Base-by-base conservation (phyloP, 2,329 filamentous ascomycete species). In the Raffaelea ambrosiae region DNA sequence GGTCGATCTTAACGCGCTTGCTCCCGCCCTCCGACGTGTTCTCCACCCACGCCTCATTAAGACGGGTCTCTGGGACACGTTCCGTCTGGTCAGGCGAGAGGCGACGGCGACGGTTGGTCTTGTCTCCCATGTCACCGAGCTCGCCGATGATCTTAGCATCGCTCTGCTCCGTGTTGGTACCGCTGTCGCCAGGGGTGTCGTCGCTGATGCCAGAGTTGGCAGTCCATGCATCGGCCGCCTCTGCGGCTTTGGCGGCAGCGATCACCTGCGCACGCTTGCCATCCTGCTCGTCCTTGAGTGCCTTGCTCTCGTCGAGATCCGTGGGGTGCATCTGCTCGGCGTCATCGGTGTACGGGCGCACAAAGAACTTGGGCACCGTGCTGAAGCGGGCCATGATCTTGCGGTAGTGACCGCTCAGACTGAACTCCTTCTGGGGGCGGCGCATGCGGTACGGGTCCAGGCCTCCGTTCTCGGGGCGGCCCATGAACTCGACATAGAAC, bases 401-500 rank as follows among this genome's bases (percentile, higher is more conserved):
- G 53, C 93, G 81, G 65, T 98, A 98, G 22, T 84, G 80, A 3
- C 93, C 94, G 43, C 85, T 87, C 2, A 98, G 73, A 62, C 87
- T 95, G 60, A 93, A 84, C 58, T 97, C 93, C 60, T 84, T 85
- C 68, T 90, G 88, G 45, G 77, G 77, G 18, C 91, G 80, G 13
- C 87, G 82, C 93, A 98, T 97, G 53, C 88, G 75, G 59, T 84
- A 76, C 1, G 93, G 91, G 62, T 95, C 82, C 13, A 98, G 72
- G 1, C 72, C 69, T 11, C 91, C 91, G 52, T 93, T 90, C 53
- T 79, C 76, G 43, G 85, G 77, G 45, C 77, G 84, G 29, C 68
- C 78, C 94, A 98, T 98, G 67, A 96, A 94, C 3, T 79, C 74
- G 53, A 76, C 76, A 68, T 97, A 98, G 63, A 84, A 95, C 3